Evolutionary conservation across 2,329 filamentous ascomycete species (phyloP).

Genomic region (Ceratocystis diversiconidia): DNA sequence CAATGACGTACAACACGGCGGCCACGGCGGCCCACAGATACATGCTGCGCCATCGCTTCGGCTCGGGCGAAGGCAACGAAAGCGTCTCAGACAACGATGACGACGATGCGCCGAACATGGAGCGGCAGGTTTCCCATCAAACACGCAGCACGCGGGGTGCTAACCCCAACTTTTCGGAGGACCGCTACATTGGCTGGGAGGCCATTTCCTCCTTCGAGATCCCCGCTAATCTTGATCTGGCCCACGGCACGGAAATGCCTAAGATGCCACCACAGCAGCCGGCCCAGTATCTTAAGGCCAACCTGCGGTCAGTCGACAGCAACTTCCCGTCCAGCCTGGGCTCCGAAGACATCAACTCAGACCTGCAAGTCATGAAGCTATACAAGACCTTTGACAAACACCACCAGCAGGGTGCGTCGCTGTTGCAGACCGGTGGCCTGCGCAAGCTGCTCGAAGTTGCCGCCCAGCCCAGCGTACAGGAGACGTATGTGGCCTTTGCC

Average conservation of each 20-base stretch:
- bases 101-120: constrained; percentile 43
- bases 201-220: constrained; percentile 45
- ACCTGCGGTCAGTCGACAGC: constrained; percentile 39
- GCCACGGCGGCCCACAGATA: constrained; percentile 49
- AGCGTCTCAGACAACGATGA: constrained; percentile 41
- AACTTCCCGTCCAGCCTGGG: constrained; percentile 40
- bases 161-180: constrained; percentile 42
- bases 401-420: constrained; percentile 40
- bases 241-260: constrained; percentile 39
- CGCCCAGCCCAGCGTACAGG: constrained; percentile 33
- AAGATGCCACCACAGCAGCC: constrained; percentile 45
- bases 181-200: constrained; percentile 45
- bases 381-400: constrained; percentile 41
- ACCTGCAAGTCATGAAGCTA: constrained; percentile 44
- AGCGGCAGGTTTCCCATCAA: constrained; percentile 48
- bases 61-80: constrained; percentile 29
- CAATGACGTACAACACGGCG: constrained; percentile 49
- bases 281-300: constrained; percentile 44
- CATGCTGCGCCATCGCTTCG: constrained; percentile 39
- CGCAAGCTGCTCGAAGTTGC: constrained; percentile 43
- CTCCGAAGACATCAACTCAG: constrained; percentile 38
- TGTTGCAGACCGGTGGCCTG: constrained; percentile 40
- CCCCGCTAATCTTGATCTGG: constrained; percentile 42
- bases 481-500: constrained; percentile 35
- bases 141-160: constrained; percentile 48